A percentile compares a stretch with the other conserved stretches of the same genome.
Conservation (phyloP, 345 rosid species). For the Camelina sativa region DNA sequence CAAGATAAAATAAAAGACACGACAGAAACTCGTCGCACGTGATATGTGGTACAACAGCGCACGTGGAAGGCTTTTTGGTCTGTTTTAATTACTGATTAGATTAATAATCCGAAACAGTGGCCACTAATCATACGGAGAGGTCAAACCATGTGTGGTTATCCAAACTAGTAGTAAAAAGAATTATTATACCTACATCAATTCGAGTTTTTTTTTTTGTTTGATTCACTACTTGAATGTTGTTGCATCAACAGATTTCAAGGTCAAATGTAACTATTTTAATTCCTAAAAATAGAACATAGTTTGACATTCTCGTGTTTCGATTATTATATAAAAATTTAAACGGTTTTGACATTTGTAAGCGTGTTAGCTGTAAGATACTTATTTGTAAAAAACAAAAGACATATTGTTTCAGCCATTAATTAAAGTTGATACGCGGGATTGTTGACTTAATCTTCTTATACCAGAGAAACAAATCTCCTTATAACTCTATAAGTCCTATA, state of each 20-base stretch:
- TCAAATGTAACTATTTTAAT: constrained; percentile 15
- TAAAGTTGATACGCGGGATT: constrained; percentile 18
- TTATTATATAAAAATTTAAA: neutral
- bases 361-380: constrained; percentile 2
- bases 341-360: constrained; percentile 12
- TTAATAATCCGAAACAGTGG: neutral
- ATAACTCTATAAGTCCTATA: too few species aligned
- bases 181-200: constrained; percentile 10
- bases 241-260: constrained; percentile 32
- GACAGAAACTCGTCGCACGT: constrained; percentile 26
- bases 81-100: constrained; percentile 1
- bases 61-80: constrained; percentile 27
- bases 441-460: constrained; percentile 5
- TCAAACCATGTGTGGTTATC: constrained; percentile 10
- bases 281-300: neutral
- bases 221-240: constrained; percentile 14
- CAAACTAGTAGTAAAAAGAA: constrained; percentile 7
- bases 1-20: too few species aligned
- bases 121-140: constrained; percentile 38
- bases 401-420: neutral
- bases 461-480: neutral
- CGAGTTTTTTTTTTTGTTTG: neutral
- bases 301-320: constrained; percentile 28
- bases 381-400: neutral
- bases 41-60: constrained; percentile 21